A percentile compares a stretch with the other conserved stretches of the same genome.
phyloP scores from a whole-genome alignment of 495 filamentous ascomycete species.

The Penicillium cosmopolitanum region DNA sequence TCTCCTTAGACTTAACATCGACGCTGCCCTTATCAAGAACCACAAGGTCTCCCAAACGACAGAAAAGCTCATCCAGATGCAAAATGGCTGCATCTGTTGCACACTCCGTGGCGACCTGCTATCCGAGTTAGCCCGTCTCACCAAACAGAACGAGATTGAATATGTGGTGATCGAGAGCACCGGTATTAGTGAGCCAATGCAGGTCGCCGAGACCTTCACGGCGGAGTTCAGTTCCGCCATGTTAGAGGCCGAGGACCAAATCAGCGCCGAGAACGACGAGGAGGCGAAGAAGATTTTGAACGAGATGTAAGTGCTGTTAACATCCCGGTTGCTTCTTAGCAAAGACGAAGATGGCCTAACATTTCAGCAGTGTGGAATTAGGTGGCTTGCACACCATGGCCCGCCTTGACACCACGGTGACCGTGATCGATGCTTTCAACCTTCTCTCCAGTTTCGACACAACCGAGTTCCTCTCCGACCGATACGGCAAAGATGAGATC shows the following conservation, averaged over 20 bases:
- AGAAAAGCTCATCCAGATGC: slow-evolving; percentile 61
- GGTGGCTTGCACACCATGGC: slow-evolving; percentile 58
- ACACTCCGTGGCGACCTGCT: slow-evolving; percentile 62
- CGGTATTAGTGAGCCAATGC: slow-evolving; percentile 65
- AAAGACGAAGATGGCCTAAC: not conserved
- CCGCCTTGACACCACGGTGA: slow-evolving; percentile 61
- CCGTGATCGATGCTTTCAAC: slow-evolving; percentile 62
- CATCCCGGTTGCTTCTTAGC: not conserved
- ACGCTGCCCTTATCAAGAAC: slow-evolving; percentile 56
- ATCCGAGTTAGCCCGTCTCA: slow-evolving; percentile 54
- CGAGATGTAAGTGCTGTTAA: slow-evolving; percentile 36
- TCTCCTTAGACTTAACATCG: slow-evolving; percentile 52
- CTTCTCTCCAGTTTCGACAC: slow-evolving; percentile 61
- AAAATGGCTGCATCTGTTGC: slow-evolving; percentile 67
- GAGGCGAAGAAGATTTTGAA: slow-evolving; percentile 40
- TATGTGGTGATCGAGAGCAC: slow-evolving; percentile 65
- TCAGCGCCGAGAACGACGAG: slow-evolving; percentile 30
- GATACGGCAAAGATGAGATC: slow-evolving; percentile 45
- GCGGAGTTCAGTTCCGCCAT: slow-evolving; percentile 50
- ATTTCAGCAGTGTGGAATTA: slow-evolving; percentile 41
- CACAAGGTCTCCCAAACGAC: slow-evolving; percentile 55
- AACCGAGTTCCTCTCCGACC: slow-evolving; percentile 57
- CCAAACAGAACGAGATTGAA: slow-evolving; percentile 52
- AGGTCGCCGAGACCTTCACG: slow-evolving; percentile 65
- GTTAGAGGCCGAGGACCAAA: slow-evolving; percentile 40